phyloP scores from a whole-genome alignment of 2,329 filamentous ascomycete genomes.

The Exophiala oligosperma region DNA sequence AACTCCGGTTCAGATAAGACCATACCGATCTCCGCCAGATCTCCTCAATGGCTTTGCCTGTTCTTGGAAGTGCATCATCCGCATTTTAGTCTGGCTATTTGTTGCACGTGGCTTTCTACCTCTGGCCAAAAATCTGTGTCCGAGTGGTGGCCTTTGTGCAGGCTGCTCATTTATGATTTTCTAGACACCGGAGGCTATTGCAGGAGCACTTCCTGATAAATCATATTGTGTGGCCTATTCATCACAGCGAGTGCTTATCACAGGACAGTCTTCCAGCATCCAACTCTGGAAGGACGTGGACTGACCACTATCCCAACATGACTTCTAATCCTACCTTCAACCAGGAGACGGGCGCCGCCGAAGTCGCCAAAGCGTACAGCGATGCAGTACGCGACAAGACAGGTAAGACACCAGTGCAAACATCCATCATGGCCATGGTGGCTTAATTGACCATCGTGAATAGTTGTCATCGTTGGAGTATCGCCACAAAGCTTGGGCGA shows the following conservation, averaged over 20 bases:
- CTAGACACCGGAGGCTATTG: no score
- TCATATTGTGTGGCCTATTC: background rate
- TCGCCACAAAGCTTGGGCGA: slow-evolving; percentile 42
- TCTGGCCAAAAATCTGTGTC: background rate
- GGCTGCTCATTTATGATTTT: background rate
- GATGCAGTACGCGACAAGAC: slow-evolving; percentile 30
- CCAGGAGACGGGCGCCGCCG: slow-evolving; percentile 15
- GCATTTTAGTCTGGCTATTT: background rate
- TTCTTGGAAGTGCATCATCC: background rate
- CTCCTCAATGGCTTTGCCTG: background rate
- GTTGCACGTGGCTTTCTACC: background rate
- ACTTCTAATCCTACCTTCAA: slow-evolving; percentile 13
- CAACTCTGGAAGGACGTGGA: background rate
- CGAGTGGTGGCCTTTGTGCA: background rate
- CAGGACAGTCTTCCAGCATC: no score
- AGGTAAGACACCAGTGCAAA: background rate
- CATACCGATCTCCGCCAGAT: background rate
- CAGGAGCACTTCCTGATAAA: no score
- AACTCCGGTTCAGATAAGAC: background rate
- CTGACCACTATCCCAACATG: slow-evolving; percentile 2
- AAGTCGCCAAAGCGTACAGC: slow-evolving; percentile 28
- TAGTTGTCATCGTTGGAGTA: slow-evolving; percentile 45
- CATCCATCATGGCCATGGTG: slow-evolving; percentile 35
- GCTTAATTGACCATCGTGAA: background rate
- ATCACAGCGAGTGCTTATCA: no score